Base-by-base conservation (phyloP, 2,329 filamentous ascomycete species). In the Dactylellina leptospora region DNA sequence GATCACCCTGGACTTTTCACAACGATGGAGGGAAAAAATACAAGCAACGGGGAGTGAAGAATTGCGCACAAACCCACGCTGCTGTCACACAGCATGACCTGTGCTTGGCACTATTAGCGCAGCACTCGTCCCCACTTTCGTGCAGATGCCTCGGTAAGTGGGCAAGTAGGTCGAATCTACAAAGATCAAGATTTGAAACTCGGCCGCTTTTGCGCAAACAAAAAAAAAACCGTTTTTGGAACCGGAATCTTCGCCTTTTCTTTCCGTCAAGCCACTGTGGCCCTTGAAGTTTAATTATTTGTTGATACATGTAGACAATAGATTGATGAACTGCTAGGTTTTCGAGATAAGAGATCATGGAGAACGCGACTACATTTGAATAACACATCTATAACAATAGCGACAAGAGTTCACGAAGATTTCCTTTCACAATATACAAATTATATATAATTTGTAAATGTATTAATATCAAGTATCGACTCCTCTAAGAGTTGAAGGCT, bases 121-220 rank as follows among this genome's bases (percentile, higher is more conserved):
- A 16, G 38, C 13, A 42, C 16, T 58, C 36, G 50, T 64, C 61
- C 58, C 61, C 61, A 64, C 61, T 44, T 44, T 44, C 27, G 4
- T 36, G 38, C 62, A 68, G 30, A 68, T 59, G 62, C 62, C 62
- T 58, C 51, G 53, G 53, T 59, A 58, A 58, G 51, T 68, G 62
- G 53, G 53, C 38, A 23, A 20, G 22, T 11, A 20, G 6, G 20
- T 6, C 27, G 25, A 48, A 8, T n/a, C n/a, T n/a, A n/a, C n/a
- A 25, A 25, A 54, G 11, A 28, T 27, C 30, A 47, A n/a, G 9
- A 18, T 64, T 64, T 48, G 42, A 40, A 59, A 68, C 45, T 45
- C 9, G 44, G 16, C 6, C 16, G 2, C 20, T 28, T 55, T 27
- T 23, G 25, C 6, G 18, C 33, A 33, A 36, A 18, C 9, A 18